phyloP scores from a whole-genome alignment of 345 rosid genomes.

The Euphorbia lathyris region DNA sequence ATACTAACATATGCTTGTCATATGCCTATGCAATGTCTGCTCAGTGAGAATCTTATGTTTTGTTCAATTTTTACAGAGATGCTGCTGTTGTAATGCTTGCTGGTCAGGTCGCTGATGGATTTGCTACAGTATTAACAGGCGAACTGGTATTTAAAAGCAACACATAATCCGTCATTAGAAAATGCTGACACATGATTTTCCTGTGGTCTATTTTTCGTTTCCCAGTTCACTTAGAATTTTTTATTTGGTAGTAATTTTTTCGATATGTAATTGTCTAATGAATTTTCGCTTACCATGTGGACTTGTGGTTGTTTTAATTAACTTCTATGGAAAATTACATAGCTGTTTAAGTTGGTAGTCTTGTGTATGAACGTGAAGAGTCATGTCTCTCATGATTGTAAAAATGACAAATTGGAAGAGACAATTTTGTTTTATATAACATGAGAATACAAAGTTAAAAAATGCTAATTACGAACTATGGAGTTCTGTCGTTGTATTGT shows the following conservation, averaged over 20 bases:
- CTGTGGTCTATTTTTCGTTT: background rate
- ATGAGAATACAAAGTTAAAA: background rate
- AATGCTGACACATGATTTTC: background rate
- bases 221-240: background rate
- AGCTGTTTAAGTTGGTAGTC: background rate
- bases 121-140: conserved; percentile 74
- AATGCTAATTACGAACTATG: background rate
- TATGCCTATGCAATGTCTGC: background rate
- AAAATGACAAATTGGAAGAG: background rate
- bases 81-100: conserved; percentile 91
- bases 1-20: background rate
- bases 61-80: conserved; percentile 40
- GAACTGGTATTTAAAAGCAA: conserved; percentile 60
- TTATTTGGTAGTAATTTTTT: background rate
- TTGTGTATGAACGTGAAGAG: background rate
- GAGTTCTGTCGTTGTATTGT: background rate
- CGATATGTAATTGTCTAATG: background rate
- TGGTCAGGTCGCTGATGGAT: conserved; percentile 92
- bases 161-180: background rate
- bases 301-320: background rate
- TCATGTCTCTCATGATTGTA: background rate
- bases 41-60: background rate
- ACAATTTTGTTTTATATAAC: background rate
- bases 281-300: background rate
- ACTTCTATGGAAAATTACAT: background rate